phyloP scores from a whole-genome alignment of 176 grass and related monocot species.

The Eremochloa ophiuroides region DNA sequence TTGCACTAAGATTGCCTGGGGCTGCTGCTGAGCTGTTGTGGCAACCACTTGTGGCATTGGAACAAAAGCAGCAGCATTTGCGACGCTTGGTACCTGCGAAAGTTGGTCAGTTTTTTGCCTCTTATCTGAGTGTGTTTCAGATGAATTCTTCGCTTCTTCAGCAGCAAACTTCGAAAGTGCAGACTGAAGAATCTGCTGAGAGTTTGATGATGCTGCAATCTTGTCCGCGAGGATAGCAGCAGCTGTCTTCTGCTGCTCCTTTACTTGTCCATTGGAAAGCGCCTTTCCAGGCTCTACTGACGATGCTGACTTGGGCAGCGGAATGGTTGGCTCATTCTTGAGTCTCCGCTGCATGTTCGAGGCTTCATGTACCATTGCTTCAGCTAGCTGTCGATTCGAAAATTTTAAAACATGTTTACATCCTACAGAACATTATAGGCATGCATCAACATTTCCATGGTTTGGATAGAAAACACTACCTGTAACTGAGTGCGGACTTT shows the following conservation, averaged over 20 bases:
- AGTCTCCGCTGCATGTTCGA: constrained; percentile 75
- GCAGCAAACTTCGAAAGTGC: constrained; percentile 88
- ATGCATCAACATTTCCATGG: background rate
- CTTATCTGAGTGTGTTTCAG: constrained; percentile 46
- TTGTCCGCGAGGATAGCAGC: constrained; percentile 78
- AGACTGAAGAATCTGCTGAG: constrained; percentile 87
- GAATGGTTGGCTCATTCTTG: constrained; percentile 68
- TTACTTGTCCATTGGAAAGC: constrained; percentile 49
- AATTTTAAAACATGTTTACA: constrained; percentile 19
- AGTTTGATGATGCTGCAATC: constrained; percentile 78
- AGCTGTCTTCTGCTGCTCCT: constrained; percentile 49
- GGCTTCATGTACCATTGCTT: constrained; percentile 67
- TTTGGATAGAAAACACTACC: constrained; percentile 30
- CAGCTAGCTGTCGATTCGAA: constrained; percentile 44
- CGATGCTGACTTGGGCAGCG: constrained; percentile 18
- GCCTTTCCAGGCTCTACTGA: constrained; percentile 34
- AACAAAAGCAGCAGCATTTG: constrained; percentile 53
- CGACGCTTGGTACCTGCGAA: constrained; percentile 39
- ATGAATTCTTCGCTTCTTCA: constrained; percentile 60
- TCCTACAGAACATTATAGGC: constrained; percentile 9
- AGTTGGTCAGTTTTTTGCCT: constrained; percentile 48
- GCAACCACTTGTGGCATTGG: constrained; percentile 50
- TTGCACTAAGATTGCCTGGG: constrained; percentile 55
- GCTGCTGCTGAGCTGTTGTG: constrained; percentile 62
- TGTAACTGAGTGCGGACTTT: constrained; percentile 80